Evolutionary conservation across 306 rosid genomes (phyloP).

Genomic region (Trifolium repens): DNA sequence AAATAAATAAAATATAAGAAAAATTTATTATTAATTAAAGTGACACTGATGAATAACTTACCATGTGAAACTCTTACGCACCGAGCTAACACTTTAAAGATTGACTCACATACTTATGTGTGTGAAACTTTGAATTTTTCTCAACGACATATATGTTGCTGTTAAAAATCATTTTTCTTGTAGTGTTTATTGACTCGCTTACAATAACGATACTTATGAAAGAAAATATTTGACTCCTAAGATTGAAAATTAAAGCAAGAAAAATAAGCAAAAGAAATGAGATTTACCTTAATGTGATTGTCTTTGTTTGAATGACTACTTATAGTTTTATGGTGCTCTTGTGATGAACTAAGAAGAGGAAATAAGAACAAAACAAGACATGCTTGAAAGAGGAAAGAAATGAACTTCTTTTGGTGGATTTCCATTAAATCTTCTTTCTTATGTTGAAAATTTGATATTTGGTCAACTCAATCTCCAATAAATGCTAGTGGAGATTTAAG

Average conservation of each 20-base stretch:
- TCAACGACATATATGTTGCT: too few species aligned
- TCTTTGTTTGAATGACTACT: constrained; percentile 47
- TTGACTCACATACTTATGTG: too few species aligned
- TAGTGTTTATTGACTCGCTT: too few species aligned
- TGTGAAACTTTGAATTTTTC: too few species aligned
- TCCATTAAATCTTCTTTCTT: constrained; percentile 45
- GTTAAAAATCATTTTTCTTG: too few species aligned
- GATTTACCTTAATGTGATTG: constrained; percentile 54
- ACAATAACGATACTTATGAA: background rate
- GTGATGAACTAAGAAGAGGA: constrained; percentile 54
- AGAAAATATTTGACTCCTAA: background rate
- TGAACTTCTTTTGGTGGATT: constrained; percentile 41
- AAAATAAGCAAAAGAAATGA: constrained; percentile 4
- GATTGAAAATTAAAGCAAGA: background rate
- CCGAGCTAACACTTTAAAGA: too few species aligned
- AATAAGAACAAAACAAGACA: constrained; percentile 51
- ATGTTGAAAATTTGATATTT: constrained; percentile 8
- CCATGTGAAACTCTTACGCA: too few species aligned
- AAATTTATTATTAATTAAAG: background rate
- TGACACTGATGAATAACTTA: too few species aligned
- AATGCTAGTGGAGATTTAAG: constrained; percentile 25
- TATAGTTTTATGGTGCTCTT: constrained; percentile 44
- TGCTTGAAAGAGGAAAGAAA: constrained; percentile 50
- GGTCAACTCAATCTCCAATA: constrained; percentile 34
- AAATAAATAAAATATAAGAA: too few species aligned